These are phyloP conservation scores for Dryadomyces sulphureus DNA, from an alignment of 2,329 filamentous ascomycete species.

Conservation along the genomic window DNA sequence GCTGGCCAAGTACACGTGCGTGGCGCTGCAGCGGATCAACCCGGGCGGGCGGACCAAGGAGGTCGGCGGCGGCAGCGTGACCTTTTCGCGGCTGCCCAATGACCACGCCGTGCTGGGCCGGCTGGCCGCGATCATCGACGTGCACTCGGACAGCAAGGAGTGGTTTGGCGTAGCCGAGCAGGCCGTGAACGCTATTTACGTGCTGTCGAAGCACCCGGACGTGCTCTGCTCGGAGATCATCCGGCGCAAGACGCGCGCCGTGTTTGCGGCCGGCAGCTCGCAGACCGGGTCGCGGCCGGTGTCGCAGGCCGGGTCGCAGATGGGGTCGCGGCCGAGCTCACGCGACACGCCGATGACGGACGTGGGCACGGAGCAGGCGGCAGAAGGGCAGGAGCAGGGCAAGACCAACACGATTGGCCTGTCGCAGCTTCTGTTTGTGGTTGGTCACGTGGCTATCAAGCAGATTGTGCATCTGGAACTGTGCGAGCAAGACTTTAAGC, in stretches of 20 bases:
- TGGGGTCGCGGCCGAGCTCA: constrained; percentile 29
- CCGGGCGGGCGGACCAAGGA: constrained; percentile 69
- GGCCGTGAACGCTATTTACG: constrained; percentile 88
- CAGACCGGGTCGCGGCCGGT: constrained; percentile 18
- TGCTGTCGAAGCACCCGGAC: constrained; percentile 86
- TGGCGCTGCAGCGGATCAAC: constrained; percentile 82
- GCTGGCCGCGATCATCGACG: constrained; percentile 71
- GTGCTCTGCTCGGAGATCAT: constrained; percentile 84
- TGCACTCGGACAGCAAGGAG: constrained; percentile 80
- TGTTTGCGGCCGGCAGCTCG: constrained; percentile 37
- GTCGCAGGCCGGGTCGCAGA: background rate
- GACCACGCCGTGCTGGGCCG: constrained; percentile 77
- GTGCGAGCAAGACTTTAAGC: constrained; percentile 97
- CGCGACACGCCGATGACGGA: constrained; percentile 22
- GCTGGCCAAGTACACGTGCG: constrained; percentile 87
- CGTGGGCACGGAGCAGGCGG: constrained; percentile 4
- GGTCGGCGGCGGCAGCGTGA: constrained; percentile 43
- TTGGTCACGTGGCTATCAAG: constrained; percentile 94
- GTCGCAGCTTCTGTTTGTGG: constrained; percentile 85
- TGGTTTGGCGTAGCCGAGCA: constrained; percentile 96
- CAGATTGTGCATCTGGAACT: constrained; percentile 96
- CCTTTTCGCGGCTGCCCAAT: constrained; percentile 69
- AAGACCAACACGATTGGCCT: constrained; percentile 24
- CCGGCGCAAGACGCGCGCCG: constrained; percentile 67
- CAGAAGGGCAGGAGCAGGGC: background rate